These are phyloP conservation scores for Saccharomyces hybrid DNA, from an alignment of 1,139 yeast genomes.

Conservation along the genomic window DNA sequence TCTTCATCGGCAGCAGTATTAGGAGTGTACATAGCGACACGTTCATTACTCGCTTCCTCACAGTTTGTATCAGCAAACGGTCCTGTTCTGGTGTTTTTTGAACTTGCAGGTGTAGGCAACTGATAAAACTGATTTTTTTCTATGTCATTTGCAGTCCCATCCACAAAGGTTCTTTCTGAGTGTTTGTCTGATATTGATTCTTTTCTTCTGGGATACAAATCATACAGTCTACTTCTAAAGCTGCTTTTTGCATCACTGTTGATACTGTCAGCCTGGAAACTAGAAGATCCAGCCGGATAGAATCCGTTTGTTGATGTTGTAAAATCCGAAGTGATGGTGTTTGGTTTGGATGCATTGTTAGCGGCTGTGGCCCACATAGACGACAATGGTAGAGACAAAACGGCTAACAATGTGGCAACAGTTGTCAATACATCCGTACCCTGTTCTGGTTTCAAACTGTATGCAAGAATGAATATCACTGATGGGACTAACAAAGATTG, in stretches of 20 bases:
- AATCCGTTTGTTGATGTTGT: constrained; percentile 12
- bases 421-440: constrained; percentile 34
- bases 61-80: not conserved
- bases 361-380: constrained; percentile 82
- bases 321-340: constrained; percentile 22
- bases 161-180: constrained; percentile 6
- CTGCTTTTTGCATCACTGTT: constrained; percentile 9
- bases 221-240: constrained; percentile 8
- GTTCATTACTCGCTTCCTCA: not conserved
- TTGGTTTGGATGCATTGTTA: constrained; percentile 38
- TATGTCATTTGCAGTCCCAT: constrained; percentile 2
- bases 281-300: constrained; percentile 12
- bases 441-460: constrained; percentile 29
- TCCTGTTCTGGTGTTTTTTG: not conserved
- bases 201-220: constrained; percentile 8
- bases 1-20: constrained; percentile 31
- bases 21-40: constrained; percentile 12
- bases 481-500: constrained; percentile 82
- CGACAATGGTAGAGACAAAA: constrained; percentile 69
- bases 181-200: constrained; percentile 5
- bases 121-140: constrained; percentile 9
- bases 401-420: constrained; percentile 41
- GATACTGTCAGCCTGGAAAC: constrained; percentile 13
- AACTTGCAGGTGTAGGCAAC: constrained; percentile 5
- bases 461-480: constrained; percentile 50